Base-by-base conservation (phyloP, 208 protist species). In the Crithidia fasciculata region DNA sequence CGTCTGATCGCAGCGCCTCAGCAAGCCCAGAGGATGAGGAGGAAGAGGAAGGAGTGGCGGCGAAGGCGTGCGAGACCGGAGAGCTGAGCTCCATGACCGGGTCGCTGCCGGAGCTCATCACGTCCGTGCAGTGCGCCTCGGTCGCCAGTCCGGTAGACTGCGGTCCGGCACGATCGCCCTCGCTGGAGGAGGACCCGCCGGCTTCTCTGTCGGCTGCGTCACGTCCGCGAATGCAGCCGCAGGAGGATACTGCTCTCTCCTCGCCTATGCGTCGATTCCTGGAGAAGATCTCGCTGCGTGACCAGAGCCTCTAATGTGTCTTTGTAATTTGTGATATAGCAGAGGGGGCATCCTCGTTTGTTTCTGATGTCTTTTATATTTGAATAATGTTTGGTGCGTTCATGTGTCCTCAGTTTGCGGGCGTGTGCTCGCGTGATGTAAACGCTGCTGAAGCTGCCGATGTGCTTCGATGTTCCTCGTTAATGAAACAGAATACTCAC, bases 31-130 rank as follows among this genome's bases (percentile, higher is more conserved):
- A 56, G 40, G 16, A 54, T 18, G 16, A 44, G 10, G 64, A 39
- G 3, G 53, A 3, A 0, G 53, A 53, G 3, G 65, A 37, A 18
- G 65, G 19, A 8, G 52, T 8, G 5, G 64, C 16, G 15, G 52
- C 16, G 6, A 40, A 37, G 4, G 59, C 5, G 37, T 12, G 54
- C 37, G 57, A 36, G n/a, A 41, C 41, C 4, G 53, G 61, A 2
- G 52, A 53, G 54, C 53, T 70, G 53, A 70, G 65, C 41, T 43
- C 65, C 53, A 50, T 61, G 53, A 61, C 65, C 4, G 43, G 52
- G 39, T 70, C 65, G 19, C 12, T 61, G 40, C n/a, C 39, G 16
- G 65, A 70, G n/a, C 53, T 70, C 12, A 7, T 59, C 4, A 28
- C 65, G 4, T 49, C 53, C 4, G 0, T 36, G 2, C 37, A 39